Conservation (phyloP, 805 yeast genomes). For the Cyberlindnera misumaiensis region DNA sequence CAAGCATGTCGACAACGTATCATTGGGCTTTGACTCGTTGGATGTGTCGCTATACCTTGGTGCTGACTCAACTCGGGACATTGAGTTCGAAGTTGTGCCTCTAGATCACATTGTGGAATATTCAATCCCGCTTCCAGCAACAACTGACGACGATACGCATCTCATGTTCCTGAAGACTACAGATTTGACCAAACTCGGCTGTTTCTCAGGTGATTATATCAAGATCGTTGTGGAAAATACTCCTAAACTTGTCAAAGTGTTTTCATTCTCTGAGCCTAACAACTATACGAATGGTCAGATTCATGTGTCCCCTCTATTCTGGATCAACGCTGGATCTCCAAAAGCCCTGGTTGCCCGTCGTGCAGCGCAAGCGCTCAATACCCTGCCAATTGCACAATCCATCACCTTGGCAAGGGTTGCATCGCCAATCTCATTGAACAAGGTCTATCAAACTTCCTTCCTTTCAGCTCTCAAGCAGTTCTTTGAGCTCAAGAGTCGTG, state of each 20-base stretch:
- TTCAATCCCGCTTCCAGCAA: conserved; percentile 4
- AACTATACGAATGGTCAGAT: conserved; percentile 31
- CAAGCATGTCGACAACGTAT: conserved; percentile 1
- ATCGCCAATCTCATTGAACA: conserved; percentile 62
- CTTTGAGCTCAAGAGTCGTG: conserved; percentile 51
- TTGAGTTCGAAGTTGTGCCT: conserved; percentile 3
- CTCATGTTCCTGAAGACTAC: conserved; percentile 38
- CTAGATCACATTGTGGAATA: conserved; percentile 3
- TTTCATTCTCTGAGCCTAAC: conserved; percentile 63
- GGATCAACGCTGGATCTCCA: conserved; percentile 40
- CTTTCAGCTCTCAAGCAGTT: conserved; percentile 51
- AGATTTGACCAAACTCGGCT: conserved; percentile 50
- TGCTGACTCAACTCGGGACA: neutral
- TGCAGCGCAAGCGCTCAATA: conserved; percentile 14
- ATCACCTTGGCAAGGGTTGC: conserved; percentile 62
- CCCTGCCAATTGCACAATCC: conserved; percentile 47
- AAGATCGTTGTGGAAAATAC: conserved; percentile 19
- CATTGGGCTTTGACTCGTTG: neutral
- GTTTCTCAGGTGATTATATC: conserved; percentile 65
- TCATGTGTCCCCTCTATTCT: conserved; percentile 58
- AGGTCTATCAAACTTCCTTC: conserved; percentile 54
- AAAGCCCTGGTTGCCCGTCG: conserved; percentile 11
- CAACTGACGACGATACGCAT: conserved; percentile 39
- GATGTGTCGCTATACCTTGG: conserved; percentile 16
- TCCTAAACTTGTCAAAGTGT: conserved; percentile 27